A percentile compares a stretch with the other conserved stretches of the same genome.
phyloP scores from a whole-genome alignment of 2,329 filamentous ascomycete genomes.

The Anisogramma anomala region DNA sequence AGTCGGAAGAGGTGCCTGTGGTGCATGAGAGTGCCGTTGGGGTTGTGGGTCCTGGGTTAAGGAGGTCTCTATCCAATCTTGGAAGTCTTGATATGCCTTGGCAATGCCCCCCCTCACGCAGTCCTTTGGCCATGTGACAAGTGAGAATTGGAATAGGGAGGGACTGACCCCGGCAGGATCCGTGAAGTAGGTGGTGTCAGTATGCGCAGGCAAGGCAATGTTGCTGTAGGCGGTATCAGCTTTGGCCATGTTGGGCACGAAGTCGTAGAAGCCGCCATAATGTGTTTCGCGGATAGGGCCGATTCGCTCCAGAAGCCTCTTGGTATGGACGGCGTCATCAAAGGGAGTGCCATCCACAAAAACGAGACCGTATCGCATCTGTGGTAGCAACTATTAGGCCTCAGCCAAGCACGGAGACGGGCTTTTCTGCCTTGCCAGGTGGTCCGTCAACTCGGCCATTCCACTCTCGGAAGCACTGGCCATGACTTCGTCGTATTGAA shows the following conservation, averaged over 20 bases:
- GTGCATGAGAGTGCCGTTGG: too few relatives aligned
- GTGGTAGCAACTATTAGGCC: not conserved
- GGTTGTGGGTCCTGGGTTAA: too few relatives aligned
- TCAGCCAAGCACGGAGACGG: not conserved
- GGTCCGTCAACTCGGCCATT: constrained; percentile 49
- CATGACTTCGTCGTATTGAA: constrained; percentile 52
- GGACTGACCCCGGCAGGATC: constrained; percentile 58
- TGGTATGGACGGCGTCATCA: constrained; percentile 55
- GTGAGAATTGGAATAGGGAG: too few relatives aligned
- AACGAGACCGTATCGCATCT: constrained; percentile 63
- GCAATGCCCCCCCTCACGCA: too few relatives aligned
- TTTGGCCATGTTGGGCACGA: constrained; percentile 74
- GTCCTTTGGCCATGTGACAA: too few relatives aligned
- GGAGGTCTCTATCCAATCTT: too few relatives aligned
- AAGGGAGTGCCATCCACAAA: constrained; percentile 61
- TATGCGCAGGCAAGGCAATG: constrained; percentile 71
- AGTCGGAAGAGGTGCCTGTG: too few relatives aligned
- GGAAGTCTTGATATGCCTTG: too few relatives aligned
- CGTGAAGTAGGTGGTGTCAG: constrained; percentile 91
- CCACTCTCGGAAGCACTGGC: constrained; percentile 33
- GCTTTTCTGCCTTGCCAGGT: constrained; percentile 40
- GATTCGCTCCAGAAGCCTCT: constrained; percentile 67
- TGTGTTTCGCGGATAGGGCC: constrained; percentile 83
- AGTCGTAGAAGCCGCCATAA: constrained; percentile 73
- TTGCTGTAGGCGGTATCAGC: constrained; percentile 91